Evolutionary conservation across 73 alveolate species (phyloP), one percentile per base, ranked within the genome.

Genomic region (Stentor roeselii): DNA sequence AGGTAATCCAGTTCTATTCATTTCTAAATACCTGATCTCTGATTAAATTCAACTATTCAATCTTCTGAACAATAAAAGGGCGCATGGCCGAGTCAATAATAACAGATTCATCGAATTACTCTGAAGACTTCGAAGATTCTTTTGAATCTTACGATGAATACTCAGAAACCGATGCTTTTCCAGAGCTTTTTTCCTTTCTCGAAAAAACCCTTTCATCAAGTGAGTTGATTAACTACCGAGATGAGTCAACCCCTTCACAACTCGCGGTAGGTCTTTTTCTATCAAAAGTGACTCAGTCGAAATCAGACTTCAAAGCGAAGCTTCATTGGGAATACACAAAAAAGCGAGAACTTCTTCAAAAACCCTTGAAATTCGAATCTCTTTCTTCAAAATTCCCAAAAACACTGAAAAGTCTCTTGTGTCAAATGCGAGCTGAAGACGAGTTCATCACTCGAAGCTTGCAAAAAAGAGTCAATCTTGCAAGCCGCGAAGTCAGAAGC

Each of bases 191-290:
- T 34, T n/a, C 37, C 1, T 67, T 32, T 11, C 80, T 67, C 1
- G 80, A 67, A 32, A 15, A n/a, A 21, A 21, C 15, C 37, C 34
- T 67, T 14, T 11, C 21, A 21, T 30, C 1, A 2, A n/a, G 21
- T 34, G 37, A n/a, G 27, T 40, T 32, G 27, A 1, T 67, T 21
- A 67, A 67, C 37, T 21, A 21, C n/a, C 1, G 27, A 67, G 37
- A 32, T 2, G n/a, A 21, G 34, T 21, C 21, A 30, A 67, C 37
- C 0, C 80, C 80, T 21, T 11, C 14, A 11, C 41, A 67, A 34
- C 80, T 21, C 15, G 80, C 80, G 34, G 80, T 67, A 27, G 80
- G 80, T n/a, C 14, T 30, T 30, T 67, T 67, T 2, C 80, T 67
- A 27, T n/a, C 80, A 30, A 21, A n/a, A 2, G 41, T 34, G 1